Base-by-base conservation (phyloP, 768 basidiomycete genomes). In the Lactarius quietus region DNA sequence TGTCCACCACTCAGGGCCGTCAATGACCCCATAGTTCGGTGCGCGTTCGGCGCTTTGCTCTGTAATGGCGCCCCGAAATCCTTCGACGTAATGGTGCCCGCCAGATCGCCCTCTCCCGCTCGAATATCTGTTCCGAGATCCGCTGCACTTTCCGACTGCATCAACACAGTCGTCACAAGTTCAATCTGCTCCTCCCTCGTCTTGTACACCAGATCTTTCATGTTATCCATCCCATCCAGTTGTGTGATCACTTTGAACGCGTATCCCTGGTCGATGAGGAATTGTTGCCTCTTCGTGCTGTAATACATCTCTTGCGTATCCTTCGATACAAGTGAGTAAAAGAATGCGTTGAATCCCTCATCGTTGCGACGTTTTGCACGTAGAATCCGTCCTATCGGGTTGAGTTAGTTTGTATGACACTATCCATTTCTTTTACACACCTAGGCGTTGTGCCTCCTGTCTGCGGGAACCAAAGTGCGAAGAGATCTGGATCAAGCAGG, bases 271-370 rank as follows among this genome's bases (percentile, higher is more conserved):
- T 99, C 97, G 72, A 99, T 96, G 70, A 99, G 80, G 79, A 99
- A 99, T 73, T 98, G 95, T 73, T 98, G 97, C 18, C 97, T 87
- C 78, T 99, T 99, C 3, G 97, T 96, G 74, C 93, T 95, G 82
- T 98, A 99, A 77, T 89, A 99, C 94, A 98, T 98, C 78, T 98
- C 97, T 73, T 97, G 94, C 5, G 96, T 99, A 78, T 98, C 96
- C 76, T 97, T 97, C 29, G 95, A 98, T 38, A 99, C 97, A 8
- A 99, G 86, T 36, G 97, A 98, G 76, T 99, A 99, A 78, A 99
- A 99, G 79, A 98, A 99, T 28, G 97, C 97, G 69, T 99, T 99
- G 80, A 99, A 99, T 1, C 97, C 97, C 77, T 98, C 97, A 72
- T 99, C 97, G 73, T 99, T 99, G 68, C 97, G 84, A 65, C 97